Evolutionary conservation across 352 stramenopile genomes (phyloP), one percentile per base, ranked within the genome.

Genomic region (Phytopythium delawarense): DNA sequence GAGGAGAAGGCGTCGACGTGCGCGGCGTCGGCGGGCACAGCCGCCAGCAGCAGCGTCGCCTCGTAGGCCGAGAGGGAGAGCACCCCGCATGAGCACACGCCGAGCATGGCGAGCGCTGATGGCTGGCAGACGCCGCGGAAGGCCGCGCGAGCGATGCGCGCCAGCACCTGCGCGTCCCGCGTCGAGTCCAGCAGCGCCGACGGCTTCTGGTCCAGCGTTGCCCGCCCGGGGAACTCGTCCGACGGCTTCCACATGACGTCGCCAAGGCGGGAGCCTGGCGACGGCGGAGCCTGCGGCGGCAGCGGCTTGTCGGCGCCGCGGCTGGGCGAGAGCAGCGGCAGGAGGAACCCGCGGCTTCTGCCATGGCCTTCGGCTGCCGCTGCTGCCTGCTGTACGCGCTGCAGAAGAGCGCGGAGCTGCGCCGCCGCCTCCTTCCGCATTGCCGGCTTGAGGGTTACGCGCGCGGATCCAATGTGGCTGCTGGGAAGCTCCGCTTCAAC

Each of bases 171-270:
- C 37, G 70, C 56, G 62, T 84, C 75, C 35, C 73, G 67, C 12
- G 42, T 57, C 37, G 28, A 16, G 37, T 51, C 40, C 23, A 60
- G 53, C 23, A 84, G 52, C 18, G 59, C 73, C 65, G 78, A 64
- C 32, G 66, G 70, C 34, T 71, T 55, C 39, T 61, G 69, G 54
- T 79, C 57, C 61, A 84, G 71, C 42, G 72, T 79, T 23, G 70
- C 69, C 59, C 67, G 61, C 11, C 76, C 76, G 2, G 74, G 76
- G 59, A 88, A 88, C 61, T 88, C 78, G 51, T 88, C 70, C 59
- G 78, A 69, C 54, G 72, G 71, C 53, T 82, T 81, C 78, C 78
- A 88, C 61, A 88, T 70, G 28, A 74, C 73, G 51, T 88, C 78
- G 40, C 73, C 68, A 18, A 88, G 64, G 11, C 75, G 74, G 34